Percentiles rank a stretch among this genome's conserved stretches.
These are phyloP conservation scores for Penicillium herquei DNA, from an alignment of 495 filamentous ascomycete genomes.

Conservation along the genomic window DNA sequence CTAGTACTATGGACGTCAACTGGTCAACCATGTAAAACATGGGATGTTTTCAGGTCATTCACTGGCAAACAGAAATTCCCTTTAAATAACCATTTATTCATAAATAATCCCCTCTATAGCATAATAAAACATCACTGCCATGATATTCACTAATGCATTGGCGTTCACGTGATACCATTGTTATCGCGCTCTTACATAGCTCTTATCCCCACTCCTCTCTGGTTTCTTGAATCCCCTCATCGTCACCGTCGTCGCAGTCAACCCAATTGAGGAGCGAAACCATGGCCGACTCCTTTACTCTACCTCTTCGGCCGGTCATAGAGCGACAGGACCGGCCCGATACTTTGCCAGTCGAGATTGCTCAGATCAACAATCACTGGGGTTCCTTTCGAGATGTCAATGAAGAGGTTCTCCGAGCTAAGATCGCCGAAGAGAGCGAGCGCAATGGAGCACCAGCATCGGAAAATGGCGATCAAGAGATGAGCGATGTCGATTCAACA, in stretches of 20 bases:
- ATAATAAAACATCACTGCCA: too few species aligned
- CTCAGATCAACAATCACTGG: slow-evolving; percentile 69
- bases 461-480: slow-evolving; percentile 32
- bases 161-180: too few species aligned
- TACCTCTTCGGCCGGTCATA: slow-evolving; percentile 65
- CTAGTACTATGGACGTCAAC: too few species aligned
- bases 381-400: slow-evolving; percentile 72
- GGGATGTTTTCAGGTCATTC: too few species aligned
- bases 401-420: slow-evolving; percentile 57
- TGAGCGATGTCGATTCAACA: slow-evolving; percentile 32
- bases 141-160: too few species aligned
- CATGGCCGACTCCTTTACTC: slow-evolving; percentile 50
- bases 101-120: too few species aligned
- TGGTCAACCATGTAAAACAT: too few species aligned
- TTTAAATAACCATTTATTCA: too few species aligned
- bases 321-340: slow-evolving; percentile 54
- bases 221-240: not conserved
- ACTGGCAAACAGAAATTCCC: too few species aligned
- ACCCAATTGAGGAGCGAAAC: slow-evolving; percentile 2
- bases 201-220: not conserved
- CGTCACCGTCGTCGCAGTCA: not conserved
- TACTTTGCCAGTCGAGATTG: slow-evolving; percentile 66
- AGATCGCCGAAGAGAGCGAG: slow-evolving; percentile 53
- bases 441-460: slow-evolving; percentile 36
- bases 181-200: too few species aligned